Evolutionary conservation across 306 rosid genomes (phyloP), one percentile per base, ranked within the genome.

Genomic region (Cucumis cinereus): DNA sequence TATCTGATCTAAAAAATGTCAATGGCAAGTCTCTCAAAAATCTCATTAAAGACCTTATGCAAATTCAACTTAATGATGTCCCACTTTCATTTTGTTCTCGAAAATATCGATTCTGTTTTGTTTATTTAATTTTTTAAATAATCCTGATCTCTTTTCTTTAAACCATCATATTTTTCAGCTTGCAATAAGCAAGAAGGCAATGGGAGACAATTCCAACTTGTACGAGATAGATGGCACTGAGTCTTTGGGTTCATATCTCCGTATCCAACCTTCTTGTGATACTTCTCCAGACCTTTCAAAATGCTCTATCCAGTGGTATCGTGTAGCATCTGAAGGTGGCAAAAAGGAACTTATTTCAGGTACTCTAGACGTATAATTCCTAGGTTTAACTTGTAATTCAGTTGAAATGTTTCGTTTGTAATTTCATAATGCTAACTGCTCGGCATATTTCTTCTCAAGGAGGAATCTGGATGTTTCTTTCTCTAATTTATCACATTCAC

Each of bases 281-380:
- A 69, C 79, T 67, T 84, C 88, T 23, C 94, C 89, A 15, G 90
- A 88, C 22, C 85, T 90, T 76, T 90, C 90, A 66, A 80, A 77
- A 30, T 87, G 94, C 82, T 84, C 82, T 57, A 85, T 92, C 85
- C 94, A 89, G 77, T 92, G 98, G 98, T 84, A 85, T 77, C 92
- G 94, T n/a, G 73, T 86, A 74, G 83, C 85, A 77, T 68, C 89
- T 45, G 87, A 89, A 79, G 85, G 92, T 80, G 90, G 83, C 81
- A 90, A 89, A 80, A 90, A 79, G 83, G 94, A 92, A 77, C 87
- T 83, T 78, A 92, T 92, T 84, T 87, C 94, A 80, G 98, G 98
- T 90, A 83, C 13, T 81, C 71, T 24, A 70, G 14, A 70, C 35
- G 2, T n/a, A 68, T 20, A 68, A 16, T 28, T 20, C 10, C 52